These are phyloP conservation scores for Aspergillus cristatus DNA, from an alignment of 495 filamentous ascomycete species.

Conservation along the genomic window DNA sequence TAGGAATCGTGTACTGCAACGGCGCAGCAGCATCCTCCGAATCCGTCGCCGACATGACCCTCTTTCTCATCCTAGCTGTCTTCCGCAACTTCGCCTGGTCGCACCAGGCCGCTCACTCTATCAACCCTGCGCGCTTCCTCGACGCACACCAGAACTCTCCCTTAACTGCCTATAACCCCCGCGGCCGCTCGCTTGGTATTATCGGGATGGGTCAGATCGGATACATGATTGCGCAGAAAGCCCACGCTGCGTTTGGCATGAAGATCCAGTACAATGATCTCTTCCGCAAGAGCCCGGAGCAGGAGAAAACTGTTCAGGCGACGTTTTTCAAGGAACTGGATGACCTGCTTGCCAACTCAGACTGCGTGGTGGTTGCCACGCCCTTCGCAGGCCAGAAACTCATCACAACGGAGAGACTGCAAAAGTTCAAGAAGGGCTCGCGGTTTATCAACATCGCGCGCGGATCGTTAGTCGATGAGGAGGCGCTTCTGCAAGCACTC, in stretches of 20 bases:
- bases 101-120: constrained; percentile 31
- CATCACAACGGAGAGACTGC: constrained; percentile 41
- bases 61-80: constrained; percentile 54
- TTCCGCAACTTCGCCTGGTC: constrained; percentile 59
- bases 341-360: constrained; percentile 42
- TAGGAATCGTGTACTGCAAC: constrained; percentile 66
- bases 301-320: constrained; percentile 25
- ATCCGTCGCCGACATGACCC: constrained; percentile 50
- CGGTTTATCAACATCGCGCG: constrained; percentile 67
- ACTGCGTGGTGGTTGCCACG: constrained; percentile 61
- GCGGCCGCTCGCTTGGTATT: constrained; percentile 41
- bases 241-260: constrained; percentile 54
- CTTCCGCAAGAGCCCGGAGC: constrained; percentile 38
- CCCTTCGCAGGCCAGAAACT: constrained; percentile 52
- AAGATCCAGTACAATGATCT: constrained; percentile 60
- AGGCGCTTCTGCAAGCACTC: constrained; percentile 54
- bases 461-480: constrained; percentile 60
- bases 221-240: constrained; percentile 54
- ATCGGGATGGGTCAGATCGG: constrained; percentile 65
- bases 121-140: constrained; percentile 33
- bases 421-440: constrained; percentile 44
- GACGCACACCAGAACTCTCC: constrained; percentile 51
- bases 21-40: constrained; percentile 58
- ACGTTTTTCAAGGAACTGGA: constrained; percentile 44
- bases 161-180: constrained; percentile 44